A percentile compares a stretch with the other conserved stretches of the same genome.
Evolutionary conservation across 352 stramenopile species (phyloP).

Genomic region (Pythium guiyangense): DNA sequence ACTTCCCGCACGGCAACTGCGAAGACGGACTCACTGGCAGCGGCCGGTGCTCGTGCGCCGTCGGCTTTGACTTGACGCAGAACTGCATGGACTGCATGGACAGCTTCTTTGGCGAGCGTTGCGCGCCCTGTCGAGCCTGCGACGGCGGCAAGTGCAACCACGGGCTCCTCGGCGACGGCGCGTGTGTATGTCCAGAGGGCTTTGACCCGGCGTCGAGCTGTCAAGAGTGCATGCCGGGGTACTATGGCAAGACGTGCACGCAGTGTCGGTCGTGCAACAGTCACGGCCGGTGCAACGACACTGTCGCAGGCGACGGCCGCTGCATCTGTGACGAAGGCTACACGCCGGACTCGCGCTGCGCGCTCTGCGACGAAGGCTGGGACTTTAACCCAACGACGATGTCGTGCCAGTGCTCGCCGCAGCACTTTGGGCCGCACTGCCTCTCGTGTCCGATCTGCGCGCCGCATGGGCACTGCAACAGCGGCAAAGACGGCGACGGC

Average conservation of each 20-base stretch:
- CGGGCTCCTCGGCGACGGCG: constrained; percentile 63
- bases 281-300: constrained; percentile 78
- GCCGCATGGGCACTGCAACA: constrained; percentile 81
- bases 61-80: constrained; percentile 63
- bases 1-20: constrained; percentile 82
- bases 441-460: constrained; percentile 82
- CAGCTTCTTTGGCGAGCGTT: constrained; percentile 72
- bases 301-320: constrained; percentile 47
- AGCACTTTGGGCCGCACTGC: constrained; percentile 78
- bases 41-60: constrained; percentile 79
- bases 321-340: constrained; percentile 87
- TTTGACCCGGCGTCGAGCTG: constrained; percentile 73
- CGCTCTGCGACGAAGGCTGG: constrained; percentile 79
- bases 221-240: constrained; percentile 63
- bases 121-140: constrained; percentile 74
- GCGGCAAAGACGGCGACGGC: constrained; percentile 73
- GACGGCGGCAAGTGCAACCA: constrained; percentile 79
- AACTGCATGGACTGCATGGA: constrained; percentile 85
- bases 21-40: constrained; percentile 77
- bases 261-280: constrained; percentile 81
- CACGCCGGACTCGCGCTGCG: constrained; percentile 63
- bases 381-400: constrained; percentile 87
- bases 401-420: constrained; percentile 78
- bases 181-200: constrained; percentile 77
- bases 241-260: constrained; percentile 75